Percentiles rank a stretch among this genome's conserved stretches.
Conservation (phyloP, 768 basidiomycete species). For the Pilatotrama ljubarskyi region DNA sequence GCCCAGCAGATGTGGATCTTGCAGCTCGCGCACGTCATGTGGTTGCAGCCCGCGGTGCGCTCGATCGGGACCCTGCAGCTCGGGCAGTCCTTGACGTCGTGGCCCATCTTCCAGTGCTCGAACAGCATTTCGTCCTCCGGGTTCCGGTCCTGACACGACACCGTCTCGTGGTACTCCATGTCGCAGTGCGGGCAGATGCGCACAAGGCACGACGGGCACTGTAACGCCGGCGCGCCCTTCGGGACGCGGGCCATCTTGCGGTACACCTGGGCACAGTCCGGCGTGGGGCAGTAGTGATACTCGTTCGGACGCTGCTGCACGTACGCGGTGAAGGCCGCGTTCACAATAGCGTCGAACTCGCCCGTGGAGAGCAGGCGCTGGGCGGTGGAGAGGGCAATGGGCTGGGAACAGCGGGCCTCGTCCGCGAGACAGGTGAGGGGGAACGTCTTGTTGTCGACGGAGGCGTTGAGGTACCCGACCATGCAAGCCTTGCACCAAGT, state of each 20-base stretch:
- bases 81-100: conserved; percentile 76
- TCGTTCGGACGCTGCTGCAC: conserved; percentile 60
- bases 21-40: conserved; percentile 77
- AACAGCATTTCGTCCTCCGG: conserved; percentile 55
- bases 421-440: conserved; percentile 70
- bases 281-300: conserved; percentile 75
- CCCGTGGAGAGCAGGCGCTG: conserved; percentile 47
- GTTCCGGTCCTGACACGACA: conserved; percentile 62
- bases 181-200: conserved; percentile 70
- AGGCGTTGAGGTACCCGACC: conserved; percentile 53
- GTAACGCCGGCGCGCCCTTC: conserved; percentile 42
- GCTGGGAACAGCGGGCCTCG: conserved; percentile 55
- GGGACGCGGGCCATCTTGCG: conserved; percentile 43
- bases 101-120: conserved; percentile 58
- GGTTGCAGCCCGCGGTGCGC: conserved; percentile 75
- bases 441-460: conserved; percentile 59
- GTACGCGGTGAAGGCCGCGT: conserved; percentile 62
- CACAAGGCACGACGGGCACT: conserved; percentile 69
- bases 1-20: conserved; percentile 82
- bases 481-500: conserved; percentile 68
- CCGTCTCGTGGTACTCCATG: conserved; percentile 61
- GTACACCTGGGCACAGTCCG: conserved; percentile 77
- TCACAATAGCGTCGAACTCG: conserved; percentile 56
- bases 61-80: conserved; percentile 72
- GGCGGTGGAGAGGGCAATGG: conserved; percentile 56